Percentiles rank a stretch among this genome's conserved stretches.
These are phyloP conservation scores for Verticillium dahliae DNA, from an alignment of 2,329 filamentous ascomycete species.

Conservation along the genomic window DNA sequence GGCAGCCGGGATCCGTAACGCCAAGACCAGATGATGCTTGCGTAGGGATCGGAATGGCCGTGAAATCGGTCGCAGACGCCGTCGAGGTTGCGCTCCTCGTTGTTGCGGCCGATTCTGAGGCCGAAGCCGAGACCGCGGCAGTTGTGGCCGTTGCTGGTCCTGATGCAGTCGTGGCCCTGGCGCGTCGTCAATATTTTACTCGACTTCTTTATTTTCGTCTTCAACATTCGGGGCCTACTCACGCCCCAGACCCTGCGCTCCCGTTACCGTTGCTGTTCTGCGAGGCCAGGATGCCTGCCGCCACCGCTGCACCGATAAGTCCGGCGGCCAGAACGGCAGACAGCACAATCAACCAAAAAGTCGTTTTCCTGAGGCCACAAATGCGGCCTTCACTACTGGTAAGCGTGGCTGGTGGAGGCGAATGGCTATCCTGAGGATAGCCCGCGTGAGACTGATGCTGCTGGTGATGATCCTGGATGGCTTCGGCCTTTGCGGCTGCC, in stretches of 20 bases:
- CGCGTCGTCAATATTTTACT: no score
- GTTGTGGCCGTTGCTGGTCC: neutral
- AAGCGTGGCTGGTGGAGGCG: neutral
- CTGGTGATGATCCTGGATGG: neutral
- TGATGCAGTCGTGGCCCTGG: neutral
- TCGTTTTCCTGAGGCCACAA: slow-evolving; percentile 4
- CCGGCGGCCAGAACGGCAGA: slow-evolving; percentile 5
- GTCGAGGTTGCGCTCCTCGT: neutral
- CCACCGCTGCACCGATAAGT: slow-evolving; percentile 7
- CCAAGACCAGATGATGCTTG: slow-evolving; percentile 3
- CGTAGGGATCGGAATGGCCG: slow-evolving; percentile 4
- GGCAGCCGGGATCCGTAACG: neutral
- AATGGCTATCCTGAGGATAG: neutral
- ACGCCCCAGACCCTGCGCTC: neutral
- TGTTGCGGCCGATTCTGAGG: neutral
- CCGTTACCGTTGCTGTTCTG: neutral
- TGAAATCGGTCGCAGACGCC: neutral
- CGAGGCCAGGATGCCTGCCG: neutral
- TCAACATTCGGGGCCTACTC: neutral
- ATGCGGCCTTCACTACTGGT: neutral
- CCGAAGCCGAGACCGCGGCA: neutral
- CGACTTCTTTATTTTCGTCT: no score
- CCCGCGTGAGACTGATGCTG: neutral
- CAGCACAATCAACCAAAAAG: slow-evolving; percentile 4
- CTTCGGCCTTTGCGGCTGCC: neutral